These are phyloP conservation scores for Aquilaria sinensis DNA, from an alignment of 345 rosid genomes.

Conservation along the genomic window DNA sequence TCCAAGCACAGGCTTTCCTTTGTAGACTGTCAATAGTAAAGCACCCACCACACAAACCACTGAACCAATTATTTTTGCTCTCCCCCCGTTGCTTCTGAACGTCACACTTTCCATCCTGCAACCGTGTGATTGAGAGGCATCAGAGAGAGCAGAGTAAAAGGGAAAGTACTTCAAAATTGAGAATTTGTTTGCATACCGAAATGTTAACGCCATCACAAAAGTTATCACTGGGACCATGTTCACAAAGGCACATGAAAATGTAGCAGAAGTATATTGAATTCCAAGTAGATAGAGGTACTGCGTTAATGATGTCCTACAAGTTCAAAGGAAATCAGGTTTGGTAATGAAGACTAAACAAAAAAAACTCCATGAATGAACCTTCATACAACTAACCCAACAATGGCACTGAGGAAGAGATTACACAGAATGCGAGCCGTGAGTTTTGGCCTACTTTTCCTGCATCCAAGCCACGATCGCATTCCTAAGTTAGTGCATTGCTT, in stretches of 20 bases:
- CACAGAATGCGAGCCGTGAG: slow-evolving; percentile 45
- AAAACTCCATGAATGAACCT: slow-evolving; percentile 3
- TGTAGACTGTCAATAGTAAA: slow-evolving; percentile 31
- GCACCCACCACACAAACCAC: slow-evolving; percentile 41
- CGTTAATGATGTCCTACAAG: slow-evolving; percentile 47
- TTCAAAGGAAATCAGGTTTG: not conserved
- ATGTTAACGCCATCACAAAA: slow-evolving; percentile 51
- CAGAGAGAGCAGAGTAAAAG: slow-evolving; percentile 4
- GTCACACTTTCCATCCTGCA: slow-evolving; percentile 46
- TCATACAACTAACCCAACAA: slow-evolving; percentile 43
- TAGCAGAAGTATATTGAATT: slow-evolving; percentile 57
- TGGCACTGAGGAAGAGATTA: slow-evolving; percentile 49
- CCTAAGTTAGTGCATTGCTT: not conserved
- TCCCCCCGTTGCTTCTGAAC: slow-evolving; percentile 29
- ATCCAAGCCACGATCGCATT: slow-evolving; percentile 1
- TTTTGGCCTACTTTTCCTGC: slow-evolving; percentile 53
- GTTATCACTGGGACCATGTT: slow-evolving; percentile 64
- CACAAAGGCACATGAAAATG: slow-evolving; percentile 55
- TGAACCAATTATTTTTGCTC: slow-evolving; percentile 37
- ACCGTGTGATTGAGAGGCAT: not conserved
- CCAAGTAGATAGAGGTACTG: slow-evolving; percentile 60
- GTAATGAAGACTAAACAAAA: not conserved
- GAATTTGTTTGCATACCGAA: slow-evolving; percentile 32
- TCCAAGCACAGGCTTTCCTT: slow-evolving; percentile 38
- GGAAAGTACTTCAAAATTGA: not conserved